Evolutionary conservation across 768 basidiomycete species (phyloP).

Genomic region (Exidia glandulosa): DNA sequence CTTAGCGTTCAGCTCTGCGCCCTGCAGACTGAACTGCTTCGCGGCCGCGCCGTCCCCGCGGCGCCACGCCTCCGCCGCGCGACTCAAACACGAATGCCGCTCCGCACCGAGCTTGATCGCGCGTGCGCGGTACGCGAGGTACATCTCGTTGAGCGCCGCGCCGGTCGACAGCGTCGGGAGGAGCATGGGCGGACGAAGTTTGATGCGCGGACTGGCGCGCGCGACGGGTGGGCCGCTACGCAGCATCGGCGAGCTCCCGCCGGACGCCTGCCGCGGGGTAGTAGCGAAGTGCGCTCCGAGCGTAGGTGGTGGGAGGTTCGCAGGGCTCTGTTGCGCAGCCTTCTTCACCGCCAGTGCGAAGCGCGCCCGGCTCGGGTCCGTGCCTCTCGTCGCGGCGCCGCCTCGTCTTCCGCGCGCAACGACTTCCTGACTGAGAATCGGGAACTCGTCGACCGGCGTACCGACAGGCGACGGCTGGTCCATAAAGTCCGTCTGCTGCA

Average conservation of each 20-base stretch:
- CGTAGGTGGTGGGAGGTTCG: constrained; percentile 41
- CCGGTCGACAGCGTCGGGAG: constrained; percentile 87
- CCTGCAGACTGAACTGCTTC: constrained; percentile 88
- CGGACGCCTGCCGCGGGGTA: constrained; percentile 1
- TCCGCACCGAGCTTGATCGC: constrained; percentile 89
- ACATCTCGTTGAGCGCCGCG: constrained; percentile 63
- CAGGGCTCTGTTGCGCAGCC: constrained; percentile 11
- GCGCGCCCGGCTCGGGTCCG: constrained; percentile 77
- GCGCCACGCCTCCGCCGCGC: constrained; percentile 94
- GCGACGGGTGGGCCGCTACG: constrained; percentile 33
- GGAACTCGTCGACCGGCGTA: constrained; percentile 56
- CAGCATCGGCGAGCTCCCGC: constrained; percentile 1
- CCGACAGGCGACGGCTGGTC: constrained; percentile 1
- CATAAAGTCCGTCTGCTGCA: constrained; percentile 25
- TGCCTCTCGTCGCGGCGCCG: constrained; percentile 27
- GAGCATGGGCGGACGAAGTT: constrained; percentile 69
- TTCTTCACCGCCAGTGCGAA: constrained; percentile 90
- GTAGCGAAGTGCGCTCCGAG: constrained; percentile 42
- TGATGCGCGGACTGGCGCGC: constrained; percentile 73
- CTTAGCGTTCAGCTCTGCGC: constrained; percentile 84
- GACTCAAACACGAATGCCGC: constrained; percentile 85
- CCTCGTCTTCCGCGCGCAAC: constrained; percentile 28
- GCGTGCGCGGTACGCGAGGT: constrained; percentile 80
- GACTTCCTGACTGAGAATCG: constrained; percentile 34
- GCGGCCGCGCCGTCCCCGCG: constrained; percentile 93